Conservation (phyloP, 164 flowering plant genomes). For the Berberis thunbergii region DNA sequence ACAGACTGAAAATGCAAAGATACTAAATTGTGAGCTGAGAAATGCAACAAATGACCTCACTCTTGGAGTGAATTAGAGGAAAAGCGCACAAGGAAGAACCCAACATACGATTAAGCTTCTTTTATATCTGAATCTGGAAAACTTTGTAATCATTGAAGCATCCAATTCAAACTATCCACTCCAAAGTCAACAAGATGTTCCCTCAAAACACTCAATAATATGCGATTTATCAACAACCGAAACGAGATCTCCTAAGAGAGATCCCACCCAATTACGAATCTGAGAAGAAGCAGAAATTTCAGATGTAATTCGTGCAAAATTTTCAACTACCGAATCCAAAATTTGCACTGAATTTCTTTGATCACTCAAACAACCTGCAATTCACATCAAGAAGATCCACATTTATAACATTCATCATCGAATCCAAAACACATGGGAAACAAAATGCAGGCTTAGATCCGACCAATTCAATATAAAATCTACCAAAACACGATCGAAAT, state of each 20-base stretch:
- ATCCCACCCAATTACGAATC: too few species aligned
- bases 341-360: too few species aligned
- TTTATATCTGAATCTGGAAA: too few species aligned
- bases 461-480: neutral
- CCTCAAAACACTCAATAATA: too few species aligned
- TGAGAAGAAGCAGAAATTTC: too few species aligned
- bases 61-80: neutral
- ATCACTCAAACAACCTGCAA: neutral
- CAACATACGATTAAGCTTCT: neutral
- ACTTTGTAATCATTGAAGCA: too few species aligned
- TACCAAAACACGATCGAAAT: neutral
- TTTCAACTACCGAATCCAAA: too few species aligned
- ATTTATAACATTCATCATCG: neutral
- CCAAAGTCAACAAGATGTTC: too few species aligned
- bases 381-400: neutral
- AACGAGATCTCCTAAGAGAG: too few species aligned
- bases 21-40: conserved; percentile 18
- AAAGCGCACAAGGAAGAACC: neutral
- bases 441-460: neutral
- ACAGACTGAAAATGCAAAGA: conserved; percentile 5
- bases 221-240: too few species aligned
- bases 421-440: neutral
- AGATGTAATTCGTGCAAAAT: too few species aligned
- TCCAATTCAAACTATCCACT: too few species aligned
- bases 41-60: conserved; percentile 23